These are phyloP conservation scores for Pseudoscleropodium purum DNA, from an alignment of 225 moss, liverwort and hornwort genomes.

Conservation along the genomic window DNA sequence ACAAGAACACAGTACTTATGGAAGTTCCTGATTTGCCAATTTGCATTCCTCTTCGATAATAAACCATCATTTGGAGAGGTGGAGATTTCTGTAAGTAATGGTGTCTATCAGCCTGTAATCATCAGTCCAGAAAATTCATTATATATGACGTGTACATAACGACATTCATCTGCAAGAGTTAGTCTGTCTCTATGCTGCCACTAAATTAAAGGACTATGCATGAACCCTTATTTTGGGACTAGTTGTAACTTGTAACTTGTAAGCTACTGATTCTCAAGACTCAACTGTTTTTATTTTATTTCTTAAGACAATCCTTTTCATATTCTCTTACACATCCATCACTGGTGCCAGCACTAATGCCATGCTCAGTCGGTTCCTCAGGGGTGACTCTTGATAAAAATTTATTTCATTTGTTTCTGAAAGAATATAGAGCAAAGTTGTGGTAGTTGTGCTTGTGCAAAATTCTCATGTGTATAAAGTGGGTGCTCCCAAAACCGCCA, in stretches of 20 bases:
- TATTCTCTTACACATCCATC: neutral
- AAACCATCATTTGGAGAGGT: neutral
- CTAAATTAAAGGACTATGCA: neutral
- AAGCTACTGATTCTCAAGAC: neutral
- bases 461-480: too few relatives aligned
- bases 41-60: neutral
- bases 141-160: too few relatives aligned
- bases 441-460: too few relatives aligned
- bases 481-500: too few relatives aligned
- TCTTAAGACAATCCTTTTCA: neutral
- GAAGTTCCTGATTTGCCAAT: neutral
- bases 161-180: neutral
- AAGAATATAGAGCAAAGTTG: too few relatives aligned
- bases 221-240: neutral
- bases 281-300: neutral
- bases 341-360: neutral
- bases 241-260: neutral
- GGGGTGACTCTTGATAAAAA: neutral
- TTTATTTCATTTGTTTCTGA: neutral
- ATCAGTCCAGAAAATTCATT: neutral
- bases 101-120: neutral
- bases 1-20: neutral
- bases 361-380: neutral
- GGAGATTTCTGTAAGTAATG: neutral
- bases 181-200: neutral